Evolutionary conservation across 176 grass and related monocot species (phyloP).

Genomic region (Oropetium thomaeum): DNA sequence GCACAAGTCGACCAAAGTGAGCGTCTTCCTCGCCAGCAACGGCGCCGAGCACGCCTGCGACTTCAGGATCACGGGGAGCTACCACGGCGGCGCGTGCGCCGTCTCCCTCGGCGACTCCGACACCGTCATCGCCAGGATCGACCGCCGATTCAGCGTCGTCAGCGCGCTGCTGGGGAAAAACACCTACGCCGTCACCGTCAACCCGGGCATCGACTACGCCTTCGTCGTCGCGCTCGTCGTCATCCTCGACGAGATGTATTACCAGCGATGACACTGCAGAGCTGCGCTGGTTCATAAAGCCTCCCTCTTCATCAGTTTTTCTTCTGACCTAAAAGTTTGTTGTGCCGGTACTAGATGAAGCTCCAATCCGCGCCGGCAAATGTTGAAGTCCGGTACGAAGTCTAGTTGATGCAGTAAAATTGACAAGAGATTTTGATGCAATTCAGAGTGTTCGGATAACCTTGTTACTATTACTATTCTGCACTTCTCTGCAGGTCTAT

Average conservation of each 20-base stretch:
- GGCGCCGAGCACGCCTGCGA: slow-evolving; percentile 41
- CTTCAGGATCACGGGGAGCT: slow-evolving; percentile 68
- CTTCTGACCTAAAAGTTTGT: background rate
- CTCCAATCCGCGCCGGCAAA: no score
- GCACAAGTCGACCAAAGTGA: slow-evolving; percentile 36
- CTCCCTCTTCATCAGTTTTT: background rate
- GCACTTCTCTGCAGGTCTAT: no score
- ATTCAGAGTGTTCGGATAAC: background rate
- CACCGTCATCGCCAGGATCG: slow-evolving; percentile 62
- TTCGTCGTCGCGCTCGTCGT: slow-evolving; percentile 71
- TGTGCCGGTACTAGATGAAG: no score
- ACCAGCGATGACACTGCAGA: slow-evolving; percentile 22
- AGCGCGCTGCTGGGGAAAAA: slow-evolving; percentile 57
- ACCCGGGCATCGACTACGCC: slow-evolving; percentile 66
- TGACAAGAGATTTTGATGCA: background rate
- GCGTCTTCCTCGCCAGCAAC: slow-evolving; percentile 65
- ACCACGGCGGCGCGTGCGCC: slow-evolving; percentile 45
- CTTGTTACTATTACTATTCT: background rate
- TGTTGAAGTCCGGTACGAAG: no score
- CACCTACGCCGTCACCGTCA: slow-evolving; percentile 52
- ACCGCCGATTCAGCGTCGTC: slow-evolving; percentile 47
- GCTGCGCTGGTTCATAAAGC: no score
- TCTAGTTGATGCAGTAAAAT: no score
- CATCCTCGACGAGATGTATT: slow-evolving; percentile 61
- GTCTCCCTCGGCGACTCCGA: slow-evolving; percentile 47